These are phyloP conservation scores for Hymenoscyphus salicellus DNA, from an alignment of 2,329 filamentous ascomycete species.

Conservation along the genomic window DNA sequence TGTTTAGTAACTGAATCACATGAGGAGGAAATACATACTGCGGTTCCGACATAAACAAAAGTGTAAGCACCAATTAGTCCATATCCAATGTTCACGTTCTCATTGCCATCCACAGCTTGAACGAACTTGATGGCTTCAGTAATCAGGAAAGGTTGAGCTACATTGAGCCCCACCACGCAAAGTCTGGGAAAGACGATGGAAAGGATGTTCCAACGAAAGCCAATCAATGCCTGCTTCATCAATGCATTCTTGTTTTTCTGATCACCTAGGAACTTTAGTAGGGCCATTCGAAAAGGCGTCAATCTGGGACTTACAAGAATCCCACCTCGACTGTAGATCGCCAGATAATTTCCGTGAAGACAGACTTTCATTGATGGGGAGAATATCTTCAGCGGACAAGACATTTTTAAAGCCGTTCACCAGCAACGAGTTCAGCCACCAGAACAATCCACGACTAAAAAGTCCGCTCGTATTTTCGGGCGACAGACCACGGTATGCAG, in stretches of 20 bases:
- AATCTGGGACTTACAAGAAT: no score
- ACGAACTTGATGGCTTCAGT: constrained; percentile 17
- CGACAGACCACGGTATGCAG: constrained; percentile 19
- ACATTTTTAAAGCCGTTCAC: constrained; percentile 33
- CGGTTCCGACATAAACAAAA: constrained; percentile 26
- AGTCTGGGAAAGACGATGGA: constrained; percentile 19
- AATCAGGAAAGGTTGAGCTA: constrained; percentile 28
- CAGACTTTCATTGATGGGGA: constrained; percentile 16
- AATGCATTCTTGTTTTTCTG: constrained; percentile 23
- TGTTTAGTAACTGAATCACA: not conserved
- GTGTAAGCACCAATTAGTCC: constrained; percentile 24
- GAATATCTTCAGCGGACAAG: constrained; percentile 35
- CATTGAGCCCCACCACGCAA: constrained; percentile 26
- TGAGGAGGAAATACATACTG: constrained; percentile 8
- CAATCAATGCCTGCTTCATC: constrained; percentile 22
- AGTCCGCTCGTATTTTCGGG: constrained; percentile 37
- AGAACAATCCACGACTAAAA: constrained; percentile 30
- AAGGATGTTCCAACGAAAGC: constrained; percentile 21
- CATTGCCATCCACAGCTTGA: not conserved
- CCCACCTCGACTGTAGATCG: no score
- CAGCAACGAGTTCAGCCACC: constrained; percentile 28
- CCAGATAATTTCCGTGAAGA: constrained; percentile 10
- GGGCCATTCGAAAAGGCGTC: constrained; percentile 5
- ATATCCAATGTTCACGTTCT: constrained; percentile 21
- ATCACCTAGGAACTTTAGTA: constrained; percentile 21